Percentiles rank a stretch among this genome's conserved stretches.
These are phyloP conservation scores for Asclepias syriaca DNA, from an alignment of 257 asterid species.

Conservation along the genomic window DNA sequence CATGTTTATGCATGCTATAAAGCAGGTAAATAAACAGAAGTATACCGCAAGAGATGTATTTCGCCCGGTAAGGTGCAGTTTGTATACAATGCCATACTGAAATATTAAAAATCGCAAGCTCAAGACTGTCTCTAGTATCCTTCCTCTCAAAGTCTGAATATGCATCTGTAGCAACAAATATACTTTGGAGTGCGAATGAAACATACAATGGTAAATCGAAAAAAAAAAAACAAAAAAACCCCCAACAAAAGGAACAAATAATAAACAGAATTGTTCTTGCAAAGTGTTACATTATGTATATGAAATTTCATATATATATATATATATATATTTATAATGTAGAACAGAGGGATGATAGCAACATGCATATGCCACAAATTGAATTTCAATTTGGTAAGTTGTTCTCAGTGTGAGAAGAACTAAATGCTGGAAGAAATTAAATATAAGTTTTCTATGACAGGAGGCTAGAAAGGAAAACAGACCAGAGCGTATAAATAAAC, in stretches of 20 bases:
- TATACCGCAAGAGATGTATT: slow-evolving; percentile 91
- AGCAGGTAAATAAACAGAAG: slow-evolving; percentile 8
- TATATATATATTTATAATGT: no score
- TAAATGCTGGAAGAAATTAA: not conserved
- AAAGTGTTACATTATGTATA: not conserved
- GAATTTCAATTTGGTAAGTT: not conserved
- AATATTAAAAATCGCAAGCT: slow-evolving; percentile 87
- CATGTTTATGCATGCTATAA: not conserved
- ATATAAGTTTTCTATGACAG: not conserved
- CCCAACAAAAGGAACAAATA: not conserved
- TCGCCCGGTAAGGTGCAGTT: slow-evolving; percentile 65
- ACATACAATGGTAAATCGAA: not conserved
- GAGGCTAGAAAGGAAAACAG: not conserved
- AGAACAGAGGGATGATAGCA: not conserved
- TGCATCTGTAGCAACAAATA: slow-evolving; percentile 53
- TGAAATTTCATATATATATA: not conserved
- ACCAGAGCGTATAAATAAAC: not conserved
- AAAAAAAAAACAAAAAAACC: not conserved
- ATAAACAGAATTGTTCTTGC: not conserved
- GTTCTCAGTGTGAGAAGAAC: no score
- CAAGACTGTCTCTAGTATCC: slow-evolving; percentile 90
- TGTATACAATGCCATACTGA: slow-evolving; percentile 94
- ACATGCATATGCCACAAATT: not conserved
- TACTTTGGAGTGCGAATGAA: not conserved
- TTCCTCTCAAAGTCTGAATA: slow-evolving; percentile 92